Percentiles rank a stretch among this genome's conserved stretches.
Conservation (phyloP, 257 asterid genomes). For the Scutellaria baicalensis region DNA sequence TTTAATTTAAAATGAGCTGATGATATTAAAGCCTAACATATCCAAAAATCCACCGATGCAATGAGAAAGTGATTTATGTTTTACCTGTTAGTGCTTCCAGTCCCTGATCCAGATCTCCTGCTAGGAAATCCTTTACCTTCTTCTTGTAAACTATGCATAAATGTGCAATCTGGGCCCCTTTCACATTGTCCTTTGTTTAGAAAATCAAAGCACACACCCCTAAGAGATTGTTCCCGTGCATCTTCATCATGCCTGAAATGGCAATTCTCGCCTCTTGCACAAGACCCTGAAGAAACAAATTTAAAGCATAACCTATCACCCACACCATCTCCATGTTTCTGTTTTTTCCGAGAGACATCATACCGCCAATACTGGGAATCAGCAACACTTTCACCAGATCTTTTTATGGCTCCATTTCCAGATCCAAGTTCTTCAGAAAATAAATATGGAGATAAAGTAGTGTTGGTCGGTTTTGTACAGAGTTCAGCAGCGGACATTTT, state of each 20-base stretch:
- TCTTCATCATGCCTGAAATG: conserved; percentile 82
- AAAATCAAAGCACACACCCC: conserved; percentile 97
- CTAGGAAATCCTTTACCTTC: conserved; percentile 42
- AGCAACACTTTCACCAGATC: conserved; percentile 47
- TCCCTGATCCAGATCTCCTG: conserved; percentile 48
- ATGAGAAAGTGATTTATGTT: conserved; percentile 5
- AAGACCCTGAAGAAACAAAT: conserved; percentile 77
- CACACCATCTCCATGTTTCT: conserved; percentile 64
- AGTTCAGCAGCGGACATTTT: conserved; percentile 72
- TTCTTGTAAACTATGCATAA: conserved; percentile 73
- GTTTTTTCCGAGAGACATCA: conserved; percentile 75
- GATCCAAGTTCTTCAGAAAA: conserved; percentile 27
- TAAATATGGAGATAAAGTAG: conserved; percentile 71
- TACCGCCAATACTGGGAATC: conserved; percentile 94
- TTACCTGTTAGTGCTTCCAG: conserved; percentile 56
- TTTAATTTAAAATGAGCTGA: neutral
- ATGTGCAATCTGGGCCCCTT: conserved; percentile 88
- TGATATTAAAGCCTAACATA: conserved; percentile 1
- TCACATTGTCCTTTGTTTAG: conserved; percentile 94
- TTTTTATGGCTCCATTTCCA: conserved; percentile 40
- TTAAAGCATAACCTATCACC: conserved; percentile 76
- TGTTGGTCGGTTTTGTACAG: conserved; percentile 60
- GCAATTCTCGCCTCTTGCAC: conserved; percentile 87
- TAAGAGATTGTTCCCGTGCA: conserved; percentile 74
- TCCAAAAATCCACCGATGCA: neutral